Conservation (phyloP, 345 rosid species). For the Corymbia maculata region DNA sequence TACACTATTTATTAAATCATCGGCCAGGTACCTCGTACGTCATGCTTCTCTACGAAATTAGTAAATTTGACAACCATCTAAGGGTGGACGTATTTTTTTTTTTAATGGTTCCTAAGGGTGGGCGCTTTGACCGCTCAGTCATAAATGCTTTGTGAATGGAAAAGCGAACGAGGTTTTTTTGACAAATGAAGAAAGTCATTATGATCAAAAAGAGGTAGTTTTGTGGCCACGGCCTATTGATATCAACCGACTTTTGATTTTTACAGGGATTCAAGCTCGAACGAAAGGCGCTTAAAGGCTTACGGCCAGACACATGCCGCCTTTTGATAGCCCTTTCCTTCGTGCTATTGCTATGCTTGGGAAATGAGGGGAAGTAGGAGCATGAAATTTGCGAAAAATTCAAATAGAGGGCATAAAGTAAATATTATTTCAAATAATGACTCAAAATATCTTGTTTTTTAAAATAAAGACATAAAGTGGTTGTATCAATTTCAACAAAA, state of each 20-base stretch:
- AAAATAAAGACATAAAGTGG: too few species aligned
- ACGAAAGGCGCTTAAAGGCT: neutral
- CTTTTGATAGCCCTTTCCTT: neutral
- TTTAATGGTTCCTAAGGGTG: neutral
- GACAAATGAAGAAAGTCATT: neutral
- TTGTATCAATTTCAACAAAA: too few species aligned
- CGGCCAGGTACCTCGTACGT: neutral
- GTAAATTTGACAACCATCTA: neutral
- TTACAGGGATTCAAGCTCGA: neutral
- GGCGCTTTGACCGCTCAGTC: neutral
- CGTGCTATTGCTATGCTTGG: neutral
- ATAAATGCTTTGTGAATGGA: fast-evolving
- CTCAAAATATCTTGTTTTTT: too few species aligned
- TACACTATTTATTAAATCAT: neutral
- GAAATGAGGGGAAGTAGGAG: neutral
- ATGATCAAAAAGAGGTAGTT: too few species aligned
- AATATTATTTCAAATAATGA: too few species aligned
- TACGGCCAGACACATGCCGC: too few species aligned
- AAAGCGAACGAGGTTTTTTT: neutral
- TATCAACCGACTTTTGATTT: too few species aligned
- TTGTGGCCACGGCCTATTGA: too few species aligned
- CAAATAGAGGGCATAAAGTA: too few species aligned
- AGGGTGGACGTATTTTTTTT: too few species aligned
- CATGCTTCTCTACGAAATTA: neutral
- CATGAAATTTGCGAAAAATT: too few species aligned